Conservation (phyloP, 176 grass and related monocot species). For the Phragmites australis region DNA sequence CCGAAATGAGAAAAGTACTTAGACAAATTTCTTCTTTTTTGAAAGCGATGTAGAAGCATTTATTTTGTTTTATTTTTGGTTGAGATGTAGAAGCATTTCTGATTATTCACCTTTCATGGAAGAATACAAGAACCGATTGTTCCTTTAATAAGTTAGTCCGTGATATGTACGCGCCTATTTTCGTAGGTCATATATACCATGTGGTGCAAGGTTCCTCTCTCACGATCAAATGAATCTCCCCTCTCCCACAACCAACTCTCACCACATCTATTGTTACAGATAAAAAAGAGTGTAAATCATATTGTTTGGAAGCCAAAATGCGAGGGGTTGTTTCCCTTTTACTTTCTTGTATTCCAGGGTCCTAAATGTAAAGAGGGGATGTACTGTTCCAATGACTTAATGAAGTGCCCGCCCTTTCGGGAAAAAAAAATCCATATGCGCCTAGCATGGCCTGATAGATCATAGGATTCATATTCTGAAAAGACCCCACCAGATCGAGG, state of each 20-base stretch:
- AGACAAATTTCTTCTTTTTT: not conserved
- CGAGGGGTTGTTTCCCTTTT: no score
- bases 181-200: conserved; percentile 46
- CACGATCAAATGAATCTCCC: conserved; percentile 17
- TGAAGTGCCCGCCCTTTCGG: no score
- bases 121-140: no score
- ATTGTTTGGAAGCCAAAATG: conserved; percentile 4
- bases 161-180: conserved; percentile 30
- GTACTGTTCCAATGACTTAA: no score
- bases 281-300: conserved; percentile 29
- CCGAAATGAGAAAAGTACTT: no score
- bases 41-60: not conserved
- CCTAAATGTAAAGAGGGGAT: no score
- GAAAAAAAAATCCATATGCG: no score
- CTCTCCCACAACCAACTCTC: conserved; percentile 13
- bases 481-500: not conserved
- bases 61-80: not conserved
- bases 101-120: not conserved
- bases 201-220: not conserved
- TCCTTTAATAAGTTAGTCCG: no score
- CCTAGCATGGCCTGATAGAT: no score
- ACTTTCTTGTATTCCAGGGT: no score
- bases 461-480: no score
- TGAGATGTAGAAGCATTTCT: not conserved
- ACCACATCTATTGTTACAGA: conserved; percentile 7